Percentiles rank a stretch among this genome's conserved stretches.
These are phyloP conservation scores for Botryosphaeria agaves DNA, from an alignment of 2,329 filamentous ascomycete species.

Conservation along the genomic window DNA sequence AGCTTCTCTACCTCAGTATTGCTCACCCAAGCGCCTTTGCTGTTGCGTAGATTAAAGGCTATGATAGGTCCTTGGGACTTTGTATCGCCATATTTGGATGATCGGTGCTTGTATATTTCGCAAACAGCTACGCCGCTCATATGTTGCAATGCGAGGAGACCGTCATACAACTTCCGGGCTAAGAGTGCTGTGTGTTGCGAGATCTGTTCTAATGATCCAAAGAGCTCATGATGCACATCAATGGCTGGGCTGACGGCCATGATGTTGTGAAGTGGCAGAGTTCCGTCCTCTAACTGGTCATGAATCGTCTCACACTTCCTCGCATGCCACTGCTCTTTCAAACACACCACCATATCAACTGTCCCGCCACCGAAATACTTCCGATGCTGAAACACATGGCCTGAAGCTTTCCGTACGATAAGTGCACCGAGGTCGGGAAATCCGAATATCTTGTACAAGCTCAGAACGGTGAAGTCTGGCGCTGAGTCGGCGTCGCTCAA, in stretches of 20 bases:
- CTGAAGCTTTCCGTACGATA: constrained; percentile 58
- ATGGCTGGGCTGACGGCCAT: constrained; percentile 65
- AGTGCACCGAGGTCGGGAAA: constrained; percentile 83
- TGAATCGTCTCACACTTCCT: constrained; percentile 57
- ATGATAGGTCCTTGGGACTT: constrained; percentile 52
- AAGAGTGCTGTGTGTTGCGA: constrained; percentile 55
- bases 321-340: constrained; percentile 70
- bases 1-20: constrained; percentile 79
- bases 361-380: constrained; percentile 90
- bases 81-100: constrained; percentile 24
- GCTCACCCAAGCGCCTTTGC: constrained; percentile 55
- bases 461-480: constrained; percentile 75
- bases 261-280: constrained; percentile 78
- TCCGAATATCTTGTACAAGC: constrained; percentile 96
- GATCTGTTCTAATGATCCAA: constrained; percentile 51
- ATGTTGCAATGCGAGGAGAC: constrained; percentile 46
- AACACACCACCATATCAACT: constrained; percentile 69
- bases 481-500: constrained; percentile 41
- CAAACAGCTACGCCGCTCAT: constrained; percentile 50
- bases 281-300: constrained; percentile 78
- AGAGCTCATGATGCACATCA: constrained; percentile 49
- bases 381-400: constrained; percentile 43
- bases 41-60: constrained; percentile 65
- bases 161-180: constrained; percentile 37
- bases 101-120: constrained; percentile 38